Evolutionary conservation across 805 yeast species (phyloP), one percentile per base, ranked within the genome.

Genomic region (Ogataea corticis): DNA sequence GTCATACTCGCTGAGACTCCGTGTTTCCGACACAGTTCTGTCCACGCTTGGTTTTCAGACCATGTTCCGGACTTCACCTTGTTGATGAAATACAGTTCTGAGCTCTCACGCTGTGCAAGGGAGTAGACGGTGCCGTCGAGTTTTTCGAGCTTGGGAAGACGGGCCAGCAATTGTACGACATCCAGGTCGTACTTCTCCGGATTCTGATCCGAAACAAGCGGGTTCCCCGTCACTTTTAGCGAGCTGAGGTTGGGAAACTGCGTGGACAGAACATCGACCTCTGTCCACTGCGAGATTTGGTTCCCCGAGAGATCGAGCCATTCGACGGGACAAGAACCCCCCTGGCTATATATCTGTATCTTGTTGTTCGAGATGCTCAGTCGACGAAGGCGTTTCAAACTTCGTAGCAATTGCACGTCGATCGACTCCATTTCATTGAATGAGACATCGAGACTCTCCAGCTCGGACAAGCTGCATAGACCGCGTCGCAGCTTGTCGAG

Each of bases 61-160:
- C 68, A 53, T 5, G 63, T 58, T 6, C 57, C 57, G 15, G 56
- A 48, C n/a, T 55, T 58, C 0, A 85, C 77, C 49, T 72, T 72
- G 4, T 81, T 71, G 23, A 85, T 67, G 48, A 85, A 81, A 57
- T 76, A 87, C 4, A 86, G 59, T 59, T 89, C 96, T 1, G 87
- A 84, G 51, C 83, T 85, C 5, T 47, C 52, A 14, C 89, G 69
- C 39, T 82, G 85, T 2, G 64, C 71, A 0, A 36, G 44, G 2
- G 67, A 57, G 7, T 87, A 65, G 0, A 30, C 41, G 0, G 81
- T 72, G 1, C 96, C 96, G 56, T 90, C 82, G 12, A 89, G 63
- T 18, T 62, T 65, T 1, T 38, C 32, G 2, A 84, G 34, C 0
- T 49, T 42, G 1, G 67, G 64, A 3, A 66, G 31, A 14, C 62